A percentile compares a stretch with the other conserved stretches of the same genome.
Conservation (phyloP, 495 filamentous ascomycete species). For the Arthonia radiata region DNA sequence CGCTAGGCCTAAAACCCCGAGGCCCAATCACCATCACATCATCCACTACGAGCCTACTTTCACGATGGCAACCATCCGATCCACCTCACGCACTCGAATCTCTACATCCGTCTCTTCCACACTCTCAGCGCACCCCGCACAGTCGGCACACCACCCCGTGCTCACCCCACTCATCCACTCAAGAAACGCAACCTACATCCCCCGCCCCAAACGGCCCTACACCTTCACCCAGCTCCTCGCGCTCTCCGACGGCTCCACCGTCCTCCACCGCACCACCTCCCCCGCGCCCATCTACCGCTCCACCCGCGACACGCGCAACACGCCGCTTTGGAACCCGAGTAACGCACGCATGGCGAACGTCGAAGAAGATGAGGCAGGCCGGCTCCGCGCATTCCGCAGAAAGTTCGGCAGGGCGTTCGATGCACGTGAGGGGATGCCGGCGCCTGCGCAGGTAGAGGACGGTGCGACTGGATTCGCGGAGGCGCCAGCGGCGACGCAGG, state of each 20-base stretch:
- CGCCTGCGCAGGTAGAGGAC: constrained; percentile 10
- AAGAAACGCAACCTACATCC: constrained; percentile 77
- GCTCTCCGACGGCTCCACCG: constrained; percentile 76
- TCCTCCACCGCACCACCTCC: constrained; percentile 67
- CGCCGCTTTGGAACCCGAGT: constrained; percentile 70
- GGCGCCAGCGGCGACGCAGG: constrained; percentile 7
- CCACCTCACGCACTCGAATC: too few species aligned
- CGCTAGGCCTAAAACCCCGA: too few species aligned
- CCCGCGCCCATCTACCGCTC: constrained; percentile 51
- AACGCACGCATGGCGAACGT: constrained; percentile 55
- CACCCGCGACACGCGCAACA: constrained; percentile 70
- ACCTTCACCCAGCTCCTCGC: constrained; percentile 90
- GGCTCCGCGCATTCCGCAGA: constrained; percentile 58
- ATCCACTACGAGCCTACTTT: too few species aligned
- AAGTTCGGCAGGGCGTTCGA: constrained; percentile 73
- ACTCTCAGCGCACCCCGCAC: too few species aligned
- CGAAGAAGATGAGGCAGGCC: constrained; percentile 87
- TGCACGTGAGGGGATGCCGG: constrained; percentile 18
- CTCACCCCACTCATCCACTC: too few species aligned
- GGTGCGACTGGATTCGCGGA: constrained; percentile 12
- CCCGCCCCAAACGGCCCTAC: constrained; percentile 72
- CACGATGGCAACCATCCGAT: too few species aligned
- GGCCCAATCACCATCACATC: too few species aligned
- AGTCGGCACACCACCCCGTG: too few species aligned
- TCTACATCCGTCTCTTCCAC: too few species aligned